Evolutionary conservation across 2,329 filamentous ascomycete genomes (phyloP), one percentile per base, ranked within the genome.

Genomic region (Lachnellula arida): DNA sequence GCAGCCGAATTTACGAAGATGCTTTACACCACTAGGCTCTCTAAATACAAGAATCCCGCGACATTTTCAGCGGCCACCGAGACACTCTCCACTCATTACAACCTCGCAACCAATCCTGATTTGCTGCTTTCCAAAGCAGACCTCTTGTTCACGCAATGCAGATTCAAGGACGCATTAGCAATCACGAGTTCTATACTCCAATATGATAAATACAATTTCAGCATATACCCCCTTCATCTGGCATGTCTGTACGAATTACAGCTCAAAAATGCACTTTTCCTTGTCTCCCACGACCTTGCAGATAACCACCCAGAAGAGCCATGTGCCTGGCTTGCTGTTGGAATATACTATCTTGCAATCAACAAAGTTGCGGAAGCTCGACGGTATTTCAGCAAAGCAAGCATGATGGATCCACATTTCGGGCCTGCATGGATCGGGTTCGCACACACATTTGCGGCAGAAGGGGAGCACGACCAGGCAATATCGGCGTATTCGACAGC

Each of bases 361-460:
- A 84, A 85, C 64, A 92, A 91, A 67, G 91, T 99, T 56, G 88
- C 94, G 3, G 94, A 99, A 73, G 92, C 95, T 9, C 85, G 94
- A 11, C 85, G 93, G 40, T 99, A 94, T 76, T 99, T 99, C 72
- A 96, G 90, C 67, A 99, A 99, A 74, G 89, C 95, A 4, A 96
- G 90, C 62, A 88, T 97, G 78, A 93, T 99, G 86, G 92, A 99
- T 68, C 89, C 93, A 6, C 93, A 97, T 74, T 99, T 96, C 66
- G 93, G 93, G 0, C 90, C 94, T 1, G 94, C 94, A 3, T 99
- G 94, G 94, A 97, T 99, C 62, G 94, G 95, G 1, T 99, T 99
- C 69, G 94, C 94, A 1, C 95, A 99, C 71, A 99, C 94, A 0
- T 99, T 99, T 70, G 94, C 94, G 1, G 92, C 91, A 11, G 94